These are phyloP conservation scores for Petrea volubilis DNA, from an alignment of 257 asterid species.

Conservation along the genomic window DNA sequence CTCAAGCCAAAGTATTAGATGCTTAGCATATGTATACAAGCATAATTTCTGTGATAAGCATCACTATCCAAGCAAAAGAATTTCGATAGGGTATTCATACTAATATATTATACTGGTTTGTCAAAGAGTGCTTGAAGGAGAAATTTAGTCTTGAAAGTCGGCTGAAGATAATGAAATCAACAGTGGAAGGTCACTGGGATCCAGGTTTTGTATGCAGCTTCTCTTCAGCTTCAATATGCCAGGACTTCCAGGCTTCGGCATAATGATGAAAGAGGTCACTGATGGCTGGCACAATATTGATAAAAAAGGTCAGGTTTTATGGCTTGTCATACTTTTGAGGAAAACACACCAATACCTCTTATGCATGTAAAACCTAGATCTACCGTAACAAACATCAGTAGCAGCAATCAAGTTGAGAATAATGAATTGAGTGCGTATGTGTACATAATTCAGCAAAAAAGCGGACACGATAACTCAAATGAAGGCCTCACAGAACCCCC, in stretches of 20 bases:
- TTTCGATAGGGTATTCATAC: background rate
- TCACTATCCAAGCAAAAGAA: background rate
- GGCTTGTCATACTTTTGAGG: background rate
- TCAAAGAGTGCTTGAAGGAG: conserved; percentile 1
- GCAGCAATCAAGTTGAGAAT: background rate
- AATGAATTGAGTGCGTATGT: background rate
- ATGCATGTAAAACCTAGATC: background rate
- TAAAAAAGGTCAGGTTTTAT: background rate
- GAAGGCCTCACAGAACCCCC: background rate
- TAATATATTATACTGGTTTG: background rate
- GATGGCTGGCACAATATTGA: conserved; percentile 40
- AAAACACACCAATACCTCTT: background rate
- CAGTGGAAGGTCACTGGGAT: conserved; percentile 18
- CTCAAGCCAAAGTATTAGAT: background rate
- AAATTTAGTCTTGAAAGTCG: background rate
- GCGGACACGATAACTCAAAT: background rate
- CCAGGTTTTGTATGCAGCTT: conserved; percentile 31
- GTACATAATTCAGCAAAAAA: background rate
- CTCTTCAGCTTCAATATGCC: conserved; percentile 52
- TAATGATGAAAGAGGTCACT: conserved; percentile 54
- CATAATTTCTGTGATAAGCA: background rate
- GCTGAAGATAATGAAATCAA: background rate
- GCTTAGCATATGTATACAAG: background rate
- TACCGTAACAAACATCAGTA: background rate
- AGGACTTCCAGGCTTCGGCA: conserved; percentile 60